Base-by-base conservation (phyloP, 495 filamentous ascomycete species). In the Penicillium arizonense region DNA sequence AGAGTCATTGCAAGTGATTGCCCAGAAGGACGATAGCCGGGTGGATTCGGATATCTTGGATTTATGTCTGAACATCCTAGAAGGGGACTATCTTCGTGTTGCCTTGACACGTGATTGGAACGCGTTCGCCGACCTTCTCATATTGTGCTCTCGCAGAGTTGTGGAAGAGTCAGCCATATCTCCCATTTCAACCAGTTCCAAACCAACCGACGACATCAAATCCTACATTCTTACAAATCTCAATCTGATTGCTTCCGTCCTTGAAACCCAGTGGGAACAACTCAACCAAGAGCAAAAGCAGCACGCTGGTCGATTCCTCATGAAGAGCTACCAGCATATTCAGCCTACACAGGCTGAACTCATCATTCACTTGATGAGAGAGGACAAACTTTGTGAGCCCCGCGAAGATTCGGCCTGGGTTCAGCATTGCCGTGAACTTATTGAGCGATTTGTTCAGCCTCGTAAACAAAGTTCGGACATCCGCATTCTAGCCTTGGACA, bases 81-180 rank as follows among this genome's bases (percentile, higher is more conserved):
- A 77, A 48, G 72, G 74, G 12, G 69, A 74, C 13, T 73, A 63
- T 42, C 45, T 63, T 39, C 53, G 53, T 4, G 53, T 72, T 24
- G 62, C 65, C n/a, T 44, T 75, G 18, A 72, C 73, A 30, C 59
- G 58, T 30, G 52, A 64, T 44, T 75, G 75, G 55, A 58, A 67
- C 13, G 50, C 44, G 1, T 67, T 75, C 53, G 57, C 69, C 47
- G 56, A 65, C 24, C 47, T 75, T 26, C 79, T 90, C 21, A 80
- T 91, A 55, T 67, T 79, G 5, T 92, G 93, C 63, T 89, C 91
- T 59, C 70, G 81, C 45, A 73, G 79, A 43, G 75, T 88, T 28
- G 52, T 65, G 14, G 58, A 68, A 16, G 68, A 73, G 20, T 46
- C 56, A 20, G 65, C 65, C 12, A 50, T 61, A 13, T 47, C 56